Percentiles rank a stretch among this genome's conserved stretches.
Conservation (phyloP, 257 asterid genomes). For the Linaria vulgaris region DNA sequence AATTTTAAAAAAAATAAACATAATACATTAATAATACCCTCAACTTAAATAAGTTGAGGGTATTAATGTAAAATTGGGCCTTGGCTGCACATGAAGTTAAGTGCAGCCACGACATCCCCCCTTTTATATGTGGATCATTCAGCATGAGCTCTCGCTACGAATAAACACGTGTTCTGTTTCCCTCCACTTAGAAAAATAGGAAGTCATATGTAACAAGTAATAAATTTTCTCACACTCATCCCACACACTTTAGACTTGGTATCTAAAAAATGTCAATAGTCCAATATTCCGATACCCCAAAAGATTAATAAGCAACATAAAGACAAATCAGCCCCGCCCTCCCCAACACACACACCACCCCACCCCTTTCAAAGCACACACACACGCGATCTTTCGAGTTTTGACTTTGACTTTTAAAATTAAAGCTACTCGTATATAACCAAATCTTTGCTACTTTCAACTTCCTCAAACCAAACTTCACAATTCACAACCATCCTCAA, state of each 20-base stretch:
- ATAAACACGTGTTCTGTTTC: background rate
- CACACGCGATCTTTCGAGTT: constrained; percentile 35
- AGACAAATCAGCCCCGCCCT: too few relatives aligned
- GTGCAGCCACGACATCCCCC: background rate
- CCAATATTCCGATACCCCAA: background rate
- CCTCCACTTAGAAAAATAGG: background rate
- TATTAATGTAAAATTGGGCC: too few relatives aligned
- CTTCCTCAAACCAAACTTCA: constrained; percentile 25
- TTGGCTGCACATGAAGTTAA: too few relatives aligned
- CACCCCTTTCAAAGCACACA: constrained; percentile 10
- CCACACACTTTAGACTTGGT: constrained; percentile 21
- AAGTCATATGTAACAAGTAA: background rate
- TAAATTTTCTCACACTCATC: background rate
- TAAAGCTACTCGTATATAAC: constrained; percentile 14
- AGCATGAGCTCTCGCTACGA: background rate
- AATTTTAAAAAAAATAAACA: too few relatives aligned
- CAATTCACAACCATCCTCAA: constrained; percentile 18
- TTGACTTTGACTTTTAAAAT: constrained; percentile 44
- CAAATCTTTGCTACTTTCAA: background rate
- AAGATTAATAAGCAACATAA: background rate
- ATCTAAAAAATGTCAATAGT: constrained; percentile 15
- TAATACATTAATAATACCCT: too few relatives aligned
- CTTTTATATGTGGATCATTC: background rate
- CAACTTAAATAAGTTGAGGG: too few relatives aligned
- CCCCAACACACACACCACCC: constrained; percentile 14